Percentiles rank a stretch among this genome's conserved stretches.
These are phyloP conservation scores for Lomentospora prolificans DNA, from an alignment of 2,329 filamentous ascomycete species.

Conservation along the genomic window DNA sequence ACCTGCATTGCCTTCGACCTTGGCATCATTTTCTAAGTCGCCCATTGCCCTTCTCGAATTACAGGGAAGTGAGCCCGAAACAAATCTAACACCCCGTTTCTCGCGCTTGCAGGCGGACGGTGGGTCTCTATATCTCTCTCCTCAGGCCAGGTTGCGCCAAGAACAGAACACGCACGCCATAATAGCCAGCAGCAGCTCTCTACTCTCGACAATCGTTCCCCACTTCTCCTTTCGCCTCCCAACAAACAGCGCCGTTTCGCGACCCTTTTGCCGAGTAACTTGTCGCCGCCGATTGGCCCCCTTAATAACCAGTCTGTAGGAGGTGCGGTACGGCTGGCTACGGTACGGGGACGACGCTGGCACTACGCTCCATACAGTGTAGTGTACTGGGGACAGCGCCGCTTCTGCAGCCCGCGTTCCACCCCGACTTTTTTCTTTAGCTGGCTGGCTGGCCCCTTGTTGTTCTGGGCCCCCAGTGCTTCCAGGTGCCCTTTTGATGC, in stretches of 20 bases:
- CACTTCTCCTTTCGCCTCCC: slow-evolving; percentile 6
- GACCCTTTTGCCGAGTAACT: slow-evolving; percentile 6
- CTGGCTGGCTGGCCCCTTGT: neutral
- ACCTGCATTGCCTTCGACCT: no score
- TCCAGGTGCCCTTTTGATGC: no score
- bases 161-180: neutral
- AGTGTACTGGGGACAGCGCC: neutral
- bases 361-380: slow-evolving; percentile 1
- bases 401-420: neutral
- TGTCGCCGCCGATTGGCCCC: slow-evolving; percentile 6
- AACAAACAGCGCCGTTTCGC: neutral
- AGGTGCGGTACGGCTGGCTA: neutral
- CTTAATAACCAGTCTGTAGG: neutral
- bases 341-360: neutral
- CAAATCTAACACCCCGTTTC: slow-evolving; percentile 1
- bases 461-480: no score
- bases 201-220: neutral
- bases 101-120: neutral
- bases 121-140: neutral
- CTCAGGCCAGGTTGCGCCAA: neutral
- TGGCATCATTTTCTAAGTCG: no score
- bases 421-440: neutral
- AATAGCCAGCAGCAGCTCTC: neutral
- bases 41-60: neutral
- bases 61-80: neutral